Evolutionary conservation across 2,329 filamentous ascomycete species (phyloP).

Genomic region (Venturia oleaginea): DNA sequence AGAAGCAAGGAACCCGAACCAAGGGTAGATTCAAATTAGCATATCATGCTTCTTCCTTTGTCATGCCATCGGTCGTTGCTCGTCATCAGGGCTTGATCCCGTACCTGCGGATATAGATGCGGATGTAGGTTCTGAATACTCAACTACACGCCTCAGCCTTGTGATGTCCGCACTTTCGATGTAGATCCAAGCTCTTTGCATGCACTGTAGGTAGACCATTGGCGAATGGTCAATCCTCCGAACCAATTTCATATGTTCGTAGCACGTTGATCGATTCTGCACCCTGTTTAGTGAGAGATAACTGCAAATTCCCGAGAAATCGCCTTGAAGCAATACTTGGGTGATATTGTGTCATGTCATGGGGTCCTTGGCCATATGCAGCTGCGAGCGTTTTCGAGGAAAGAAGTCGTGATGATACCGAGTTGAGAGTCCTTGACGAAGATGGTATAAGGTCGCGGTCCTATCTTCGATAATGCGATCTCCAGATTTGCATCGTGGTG

Average conservation of each 20-base stretch:
- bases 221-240: background rate
- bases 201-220: background rate
- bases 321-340: no score
- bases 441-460: background rate
- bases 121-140: background rate
- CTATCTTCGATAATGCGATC: background rate
- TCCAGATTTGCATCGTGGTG: background rate
- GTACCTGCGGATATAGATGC: background rate
- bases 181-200: background rate
- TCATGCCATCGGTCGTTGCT: no score
- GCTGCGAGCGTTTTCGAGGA: no score
- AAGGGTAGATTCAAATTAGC: no score
- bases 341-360: no score
- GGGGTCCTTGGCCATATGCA: no score
- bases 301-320: no score
- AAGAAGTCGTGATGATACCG: no score
- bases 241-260: background rate
- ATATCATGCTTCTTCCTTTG: no score
- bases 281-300: no score
- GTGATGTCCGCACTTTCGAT: background rate
- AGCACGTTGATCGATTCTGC: background rate
- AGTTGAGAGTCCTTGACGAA: background rate
- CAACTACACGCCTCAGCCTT: background rate
- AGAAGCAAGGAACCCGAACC: background rate
- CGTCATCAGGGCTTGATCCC: no score